Base-by-base conservation (phyloP, 768 basidiomycete genomes). In the Xerocomellus amylosporus region DNA sequence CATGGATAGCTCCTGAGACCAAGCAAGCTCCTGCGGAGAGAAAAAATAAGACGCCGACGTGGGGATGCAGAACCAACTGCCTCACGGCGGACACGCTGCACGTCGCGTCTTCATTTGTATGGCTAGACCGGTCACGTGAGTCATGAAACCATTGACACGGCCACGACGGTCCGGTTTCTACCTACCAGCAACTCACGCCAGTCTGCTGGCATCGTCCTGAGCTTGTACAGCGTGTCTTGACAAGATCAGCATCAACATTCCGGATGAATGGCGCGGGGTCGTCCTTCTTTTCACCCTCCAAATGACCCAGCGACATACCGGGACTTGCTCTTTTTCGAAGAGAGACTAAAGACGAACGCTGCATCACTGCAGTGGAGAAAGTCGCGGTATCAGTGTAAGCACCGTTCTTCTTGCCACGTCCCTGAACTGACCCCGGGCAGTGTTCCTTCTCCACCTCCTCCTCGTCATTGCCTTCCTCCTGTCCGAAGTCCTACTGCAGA, bases 341-440 rank as follows among this genome's bases (percentile, higher is more conserved):
- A 98, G 68, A 81, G 96, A n/a, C 83, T 99, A 54, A 97, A 97
- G 75, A 88, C 89, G 19, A 98, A 89, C 65, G 93, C 92, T 6
- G 82, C 87, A n/a, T 82, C 79, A 56, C 76, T 95, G 15, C 87
- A 88, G 63, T 79, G 82, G 28, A 77, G 92, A 52, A 94, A 94
- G 71, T 79, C 83, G 26, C 80, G 89, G 55, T 94, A 94, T 72
- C 88, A 93, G 74, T 67, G 91, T 93, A 66, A 61, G 83, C 79
- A 59, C 24, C 30, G 54, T 30, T 33, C 46, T 37, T 49, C 36
- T 38, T 36, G 37, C 20, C 36, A 65, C 62, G 53, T 58, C 67
- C 68, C 54, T 46, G 48, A 45, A 33, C 54, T 55, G 37, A 55
- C 20, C n/a, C 5, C 4, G 4, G 19, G 34, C 69, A 94, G 92